These are phyloP conservation scores for Nakazawaea laoshanensis DNA, from an alignment of 805 yeast species.

Conservation along the genomic window DNA sequence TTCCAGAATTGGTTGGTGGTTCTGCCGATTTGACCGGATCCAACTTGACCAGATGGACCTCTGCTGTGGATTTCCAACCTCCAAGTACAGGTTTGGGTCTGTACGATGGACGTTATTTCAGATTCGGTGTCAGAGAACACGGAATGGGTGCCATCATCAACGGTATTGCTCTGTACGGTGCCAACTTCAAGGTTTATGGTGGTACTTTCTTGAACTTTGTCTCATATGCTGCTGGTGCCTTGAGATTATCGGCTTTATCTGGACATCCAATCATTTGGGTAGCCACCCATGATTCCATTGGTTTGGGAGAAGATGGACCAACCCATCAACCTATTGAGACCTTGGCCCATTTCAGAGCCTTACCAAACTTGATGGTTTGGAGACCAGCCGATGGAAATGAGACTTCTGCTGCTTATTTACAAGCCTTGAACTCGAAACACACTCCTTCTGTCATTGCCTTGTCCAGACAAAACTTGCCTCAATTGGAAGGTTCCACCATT, in stretches of 20 bases:
- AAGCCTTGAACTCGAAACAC: conserved; percentile 48
- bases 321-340: conserved; percentile 92
- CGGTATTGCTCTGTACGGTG: conserved; percentile 90
- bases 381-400: conserved; percentile 94
- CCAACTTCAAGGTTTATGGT: conserved; percentile 83
- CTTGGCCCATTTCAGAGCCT: conserved; percentile 77
- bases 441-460: conserved; percentile 74
- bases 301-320: conserved; percentile 91
- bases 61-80: conserved; percentile 88
- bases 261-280: conserved; percentile 82
- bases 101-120: conserved; percentile 86
- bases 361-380: conserved; percentile 79
- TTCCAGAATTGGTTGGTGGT: conserved; percentile 95
- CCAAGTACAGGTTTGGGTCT: conserved; percentile 73
- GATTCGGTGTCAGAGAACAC: conserved; percentile 99
- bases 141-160: conserved; percentile 98
- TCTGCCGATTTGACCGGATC: conserved; percentile 98
- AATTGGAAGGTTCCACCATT: conserved; percentile 83
- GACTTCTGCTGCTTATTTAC: conserved; percentile 72
- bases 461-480: conserved; percentile 86
- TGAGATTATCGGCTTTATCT: conserved; percentile 75
- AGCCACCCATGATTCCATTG: conserved; percentile 86
- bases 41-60: conserved; percentile 83
- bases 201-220: conserved; percentile 96
- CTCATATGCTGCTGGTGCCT: conserved; percentile 79